phyloP scores from a whole-genome alignment of 1,284 basidiomycete genomes.

The Malassezia sp. region DNA sequence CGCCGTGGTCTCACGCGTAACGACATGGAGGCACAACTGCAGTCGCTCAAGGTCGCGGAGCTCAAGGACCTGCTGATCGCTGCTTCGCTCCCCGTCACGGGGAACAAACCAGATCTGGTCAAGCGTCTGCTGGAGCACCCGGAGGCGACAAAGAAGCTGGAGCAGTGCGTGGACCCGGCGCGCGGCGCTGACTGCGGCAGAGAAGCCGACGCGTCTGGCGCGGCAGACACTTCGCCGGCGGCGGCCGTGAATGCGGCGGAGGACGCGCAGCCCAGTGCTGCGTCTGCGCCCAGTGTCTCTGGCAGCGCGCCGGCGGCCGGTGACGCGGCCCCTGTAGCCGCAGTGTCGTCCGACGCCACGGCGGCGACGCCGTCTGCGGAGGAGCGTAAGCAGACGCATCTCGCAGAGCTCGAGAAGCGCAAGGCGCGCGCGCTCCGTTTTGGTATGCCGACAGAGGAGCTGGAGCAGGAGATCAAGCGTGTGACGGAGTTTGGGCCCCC shows the following conservation, averaged over 20 bases:
- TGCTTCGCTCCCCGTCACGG: conserved; percentile 25
- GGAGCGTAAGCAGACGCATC: conserved; percentile 20
- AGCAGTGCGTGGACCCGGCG: neutral
- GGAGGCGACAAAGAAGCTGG: conserved; percentile 20
- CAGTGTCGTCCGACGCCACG: neutral
- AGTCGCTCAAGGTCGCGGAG: conserved; percentile 36
- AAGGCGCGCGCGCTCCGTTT: conserved; percentile 36
- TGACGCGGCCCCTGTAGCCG: neutral
- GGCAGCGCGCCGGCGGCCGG: neutral
- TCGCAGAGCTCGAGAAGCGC: conserved; percentile 38
- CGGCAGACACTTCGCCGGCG: conserved; percentile 10
- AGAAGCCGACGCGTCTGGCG: neutral
- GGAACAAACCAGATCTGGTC: conserved; percentile 40
- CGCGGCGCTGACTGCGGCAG: no score
- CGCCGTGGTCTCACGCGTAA: no score
- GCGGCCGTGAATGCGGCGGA: neutral
- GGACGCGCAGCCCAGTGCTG: neutral
- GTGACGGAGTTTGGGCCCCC: conserved; percentile 38
- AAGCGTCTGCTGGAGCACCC: conserved; percentile 38
- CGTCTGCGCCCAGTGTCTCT: neutral
- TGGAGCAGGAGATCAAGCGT: conserved; percentile 32
- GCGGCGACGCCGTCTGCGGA: conserved; percentile 8
- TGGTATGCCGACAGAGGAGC: conserved; percentile 30
- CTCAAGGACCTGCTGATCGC: conserved; percentile 31
- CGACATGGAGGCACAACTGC: conserved; percentile 37